Base-by-base conservation (phyloP, 1,139 yeast species). In the Debaryomyces singareniensis region DNA sequence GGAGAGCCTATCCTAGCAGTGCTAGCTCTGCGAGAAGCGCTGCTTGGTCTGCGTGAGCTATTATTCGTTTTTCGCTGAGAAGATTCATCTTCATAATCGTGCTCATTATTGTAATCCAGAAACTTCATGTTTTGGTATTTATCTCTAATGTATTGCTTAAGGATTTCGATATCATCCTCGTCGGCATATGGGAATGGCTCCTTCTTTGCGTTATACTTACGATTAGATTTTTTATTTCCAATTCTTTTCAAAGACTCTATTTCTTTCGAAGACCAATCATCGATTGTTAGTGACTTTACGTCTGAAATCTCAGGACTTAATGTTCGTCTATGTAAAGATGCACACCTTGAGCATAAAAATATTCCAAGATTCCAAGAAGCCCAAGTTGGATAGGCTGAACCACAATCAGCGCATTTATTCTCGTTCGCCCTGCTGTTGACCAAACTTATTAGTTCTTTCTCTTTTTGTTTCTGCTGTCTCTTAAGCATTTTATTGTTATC, bases 201-300 rank as follows among this genome's bases (percentile, higher is more conserved):
- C 31, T 64, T 59, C 39, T 66, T 68, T 2, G 75, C 61, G 45
- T 78, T 78, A 83, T 84, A 87, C 34, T 75, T 62, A 24, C 64
- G 57, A 45, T 75, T 79, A 21, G 86, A 75, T 36, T 62, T 58
- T 34, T 66, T 68, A 51, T 91, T 89, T 20, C 89, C 84, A 14
- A 81, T 74, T 31, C 70, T 59, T 34, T 72, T 63, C 31, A 86
- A 55, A 20, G 68, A 51, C 22, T 72, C 79, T 12, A 83, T 53
- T 43, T 85, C 75, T 28, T 75, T 79, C 16, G 52, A 59, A 3
- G 69, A 58, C 87, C 96, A 91, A 2, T 69, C 65, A 48, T 91
- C 98, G 45, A 87, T 68, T 2, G 94, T 80, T 39, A 91, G 60
- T 1, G 95, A 84, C 39, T 93, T 75, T 4, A 87, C 82, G 40